Evolutionary conservation across 2,329 filamentous ascomycete genomes (phyloP), one percentile per base, ranked within the genome.

Genomic region (Colletotrichum paranaense): DNA sequence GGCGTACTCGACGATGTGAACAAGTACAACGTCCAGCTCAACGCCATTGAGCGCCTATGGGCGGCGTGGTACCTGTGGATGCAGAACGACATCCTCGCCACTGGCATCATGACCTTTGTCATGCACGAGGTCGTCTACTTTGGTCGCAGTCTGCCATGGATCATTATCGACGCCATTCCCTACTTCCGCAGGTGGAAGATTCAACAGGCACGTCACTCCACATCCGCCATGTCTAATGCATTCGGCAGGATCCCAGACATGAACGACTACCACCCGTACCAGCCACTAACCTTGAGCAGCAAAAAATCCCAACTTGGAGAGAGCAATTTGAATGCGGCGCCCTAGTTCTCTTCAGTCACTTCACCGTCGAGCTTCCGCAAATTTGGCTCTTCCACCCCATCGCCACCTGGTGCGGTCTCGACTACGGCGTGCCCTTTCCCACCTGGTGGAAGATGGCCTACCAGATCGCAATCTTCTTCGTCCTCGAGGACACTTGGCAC

Each of bases 371-470:
- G 85, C 91, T 99, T 49, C 97, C 97, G 74, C 97, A 98, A 85
- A 98, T 98, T 83, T 98, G 96, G 96, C 90, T 98, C 79, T 99
- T 99, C 90, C 97, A 99, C 87, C 97, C 97, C 49, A 91, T 98
- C 87, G 96, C 96, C 69, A 94, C 95, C 81, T 97, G 91, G 85
- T 95, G 95, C 82, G 97, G 97, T 79, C 93, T 99, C 84, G 89
- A 92, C 72, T 98, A 94, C 76, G 91, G 91, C 74, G 94, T 98
- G 62, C 97, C 96, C 9, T 99, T 99, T 88, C 97, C 97, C 35
- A 87, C 93, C 16, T 79, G 92, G 77, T 93, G 89, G 85, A 98
- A 92, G 80, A 98, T 98, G 89, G 93, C 92, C 76, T 91, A 94
- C 81, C 97, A 99, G 80, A 96, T 99, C 78, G 90, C 92, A 74